These are phyloP conservation scores for Aureobasidium subglaciale DNA, from an alignment of 2,329 filamentous ascomycete genomes.

Conservation along the genomic window DNA sequence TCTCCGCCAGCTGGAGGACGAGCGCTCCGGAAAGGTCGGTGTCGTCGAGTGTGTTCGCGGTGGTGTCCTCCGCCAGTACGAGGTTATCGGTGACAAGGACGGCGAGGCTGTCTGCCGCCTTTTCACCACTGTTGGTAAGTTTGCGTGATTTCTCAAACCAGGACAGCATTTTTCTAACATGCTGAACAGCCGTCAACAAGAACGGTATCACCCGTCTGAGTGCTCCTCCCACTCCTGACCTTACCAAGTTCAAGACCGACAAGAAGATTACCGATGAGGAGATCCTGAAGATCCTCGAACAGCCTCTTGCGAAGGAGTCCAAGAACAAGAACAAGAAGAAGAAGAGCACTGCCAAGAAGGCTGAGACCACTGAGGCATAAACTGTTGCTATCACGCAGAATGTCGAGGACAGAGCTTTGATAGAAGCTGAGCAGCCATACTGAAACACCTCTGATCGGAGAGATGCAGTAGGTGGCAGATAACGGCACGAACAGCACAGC, in stretches of 20 bases:
- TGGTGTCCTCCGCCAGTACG: constrained; percentile 90
- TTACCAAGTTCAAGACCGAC: constrained; percentile 81
- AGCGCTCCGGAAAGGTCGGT: constrained; percentile 90
- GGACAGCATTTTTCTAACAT: background rate
- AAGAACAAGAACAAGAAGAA: constrained; percentile 75
- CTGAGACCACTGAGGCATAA: constrained; percentile 23
- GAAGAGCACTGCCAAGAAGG: constrained; percentile 64
- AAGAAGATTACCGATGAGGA: constrained; percentile 98
- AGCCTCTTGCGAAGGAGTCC: constrained; percentile 60
- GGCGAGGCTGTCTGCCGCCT: constrained; percentile 74
- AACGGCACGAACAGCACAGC: background rate
- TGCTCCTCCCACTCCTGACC: constrained; percentile 65
- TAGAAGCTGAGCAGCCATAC: background rate
- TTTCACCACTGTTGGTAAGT: constrained; percentile 87
- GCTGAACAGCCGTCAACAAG: constrained; percentile 76
- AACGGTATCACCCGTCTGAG: constrained; percentile 87
- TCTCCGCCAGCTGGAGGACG: constrained; percentile 91
- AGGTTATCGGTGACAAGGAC: constrained; percentile 92
- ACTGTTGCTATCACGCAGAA: constrained; percentile 18
- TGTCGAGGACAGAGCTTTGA: background rate
- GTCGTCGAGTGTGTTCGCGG: constrained; percentile 93
- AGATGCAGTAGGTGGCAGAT: background rate
- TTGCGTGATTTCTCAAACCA: background rate
- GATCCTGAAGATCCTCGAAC: constrained; percentile 87
- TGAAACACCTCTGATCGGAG: background rate